Conservation (phyloP, 345 rosid species). For the Zanthoxylum bungeanum region DNA sequence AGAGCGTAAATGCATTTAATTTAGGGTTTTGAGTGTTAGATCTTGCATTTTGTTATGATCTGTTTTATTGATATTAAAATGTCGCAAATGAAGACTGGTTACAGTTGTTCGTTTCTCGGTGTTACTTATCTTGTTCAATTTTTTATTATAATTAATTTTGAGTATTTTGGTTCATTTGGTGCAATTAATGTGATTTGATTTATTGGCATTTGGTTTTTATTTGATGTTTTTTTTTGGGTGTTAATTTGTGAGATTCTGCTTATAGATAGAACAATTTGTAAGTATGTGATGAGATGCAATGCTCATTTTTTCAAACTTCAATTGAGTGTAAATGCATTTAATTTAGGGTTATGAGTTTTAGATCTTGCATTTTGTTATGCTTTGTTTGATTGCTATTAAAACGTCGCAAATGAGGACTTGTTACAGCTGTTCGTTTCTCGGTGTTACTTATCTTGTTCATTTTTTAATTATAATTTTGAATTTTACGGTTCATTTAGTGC, state of each 20-base stretch:
- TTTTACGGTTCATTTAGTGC: background rate
- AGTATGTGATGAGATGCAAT: background rate
- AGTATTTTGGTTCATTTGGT: background rate
- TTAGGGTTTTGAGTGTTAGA: background rate
- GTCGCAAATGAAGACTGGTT: background rate
- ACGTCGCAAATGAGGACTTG: background rate
- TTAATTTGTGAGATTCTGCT: background rate
- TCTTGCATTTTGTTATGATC: background rate
- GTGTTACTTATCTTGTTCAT: background rate
- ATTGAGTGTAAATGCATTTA: background rate
- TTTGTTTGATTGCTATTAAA: background rate
- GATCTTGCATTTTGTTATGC: slow-evolving; percentile 5
- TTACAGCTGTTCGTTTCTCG: background rate
- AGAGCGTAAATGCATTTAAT: background rate
- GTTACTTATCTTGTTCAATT: background rate
- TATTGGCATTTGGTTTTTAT: background rate
- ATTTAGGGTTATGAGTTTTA: background rate
- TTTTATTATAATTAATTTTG: background rate
- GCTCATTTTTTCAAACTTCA: background rate
- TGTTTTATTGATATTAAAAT: background rate
- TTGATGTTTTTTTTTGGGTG: too few relatives aligned
- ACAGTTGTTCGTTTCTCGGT: background rate
- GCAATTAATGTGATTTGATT: background rate
- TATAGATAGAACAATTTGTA: background rate
- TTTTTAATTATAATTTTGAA: background rate